Percentiles rank a stretch among this genome's conserved stretches.
Conservation (phyloP, 306 rosid genomes). For the Leucaena leucocephala region DNA sequence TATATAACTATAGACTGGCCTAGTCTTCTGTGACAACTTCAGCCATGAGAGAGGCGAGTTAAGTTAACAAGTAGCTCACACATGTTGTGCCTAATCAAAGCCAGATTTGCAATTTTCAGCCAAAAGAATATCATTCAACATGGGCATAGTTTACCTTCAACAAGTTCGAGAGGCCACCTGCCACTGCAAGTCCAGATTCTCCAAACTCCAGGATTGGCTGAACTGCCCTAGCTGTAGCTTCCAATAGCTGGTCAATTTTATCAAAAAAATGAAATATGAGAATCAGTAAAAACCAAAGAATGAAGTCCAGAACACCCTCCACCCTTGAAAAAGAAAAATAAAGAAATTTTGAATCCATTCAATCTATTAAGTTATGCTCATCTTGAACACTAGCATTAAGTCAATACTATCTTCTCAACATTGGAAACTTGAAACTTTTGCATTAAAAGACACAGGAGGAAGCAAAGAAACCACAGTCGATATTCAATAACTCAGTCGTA, state of each 20-base stretch:
- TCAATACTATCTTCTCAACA: neutral
- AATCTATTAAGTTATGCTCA: neutral
- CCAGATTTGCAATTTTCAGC: slow-evolving; percentile 11
- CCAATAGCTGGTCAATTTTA: slow-evolving; percentile 65
- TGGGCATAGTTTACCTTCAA: slow-evolving; percentile 56
- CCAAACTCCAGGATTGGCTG: slow-evolving; percentile 84
- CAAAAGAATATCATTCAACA: slow-evolving; percentile 14
- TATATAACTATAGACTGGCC: neutral
- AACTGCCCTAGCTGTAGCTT: slow-evolving; percentile 93
- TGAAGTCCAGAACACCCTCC: neutral
- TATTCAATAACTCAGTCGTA: neutral
- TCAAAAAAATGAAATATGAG: slow-evolving; percentile 24
- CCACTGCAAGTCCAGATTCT: slow-evolving; percentile 87
- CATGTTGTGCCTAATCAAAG: neutral
- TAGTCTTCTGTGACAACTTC: neutral
- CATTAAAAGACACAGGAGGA: neutral
- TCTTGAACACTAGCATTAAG: neutral
- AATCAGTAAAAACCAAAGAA: slow-evolving; percentile 11
- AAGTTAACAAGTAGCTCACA: neutral
- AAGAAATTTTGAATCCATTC: neutral
- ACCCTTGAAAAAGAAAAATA: neutral
- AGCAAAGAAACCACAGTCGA: neutral
- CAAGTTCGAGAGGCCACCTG: slow-evolving; percentile 92
- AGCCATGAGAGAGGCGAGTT: neutral
- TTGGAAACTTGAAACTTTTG: neutral